Percentiles rank a stretch among this genome's conserved stretches.
Conservation (phyloP, 2,329 filamentous ascomycete species). For the Chaetomium sp. region DNA sequence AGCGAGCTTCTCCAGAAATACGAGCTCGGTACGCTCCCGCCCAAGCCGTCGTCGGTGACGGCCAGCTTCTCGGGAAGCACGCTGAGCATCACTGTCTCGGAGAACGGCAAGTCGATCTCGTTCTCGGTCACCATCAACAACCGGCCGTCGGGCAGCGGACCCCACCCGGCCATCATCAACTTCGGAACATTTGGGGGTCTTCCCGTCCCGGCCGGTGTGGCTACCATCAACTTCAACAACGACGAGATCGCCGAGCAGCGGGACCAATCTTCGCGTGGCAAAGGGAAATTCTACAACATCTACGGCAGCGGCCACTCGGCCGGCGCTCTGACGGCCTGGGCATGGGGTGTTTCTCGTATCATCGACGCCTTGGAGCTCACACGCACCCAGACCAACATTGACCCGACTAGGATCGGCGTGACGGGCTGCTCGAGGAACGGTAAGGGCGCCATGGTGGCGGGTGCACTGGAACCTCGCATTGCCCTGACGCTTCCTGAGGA, state of each 20-base stretch:
- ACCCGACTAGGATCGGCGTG: conserved; percentile 44
- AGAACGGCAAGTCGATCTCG: conserved; percentile 40
- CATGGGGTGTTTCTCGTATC: conserved; percentile 53
- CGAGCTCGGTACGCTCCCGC: conserved; percentile 44
- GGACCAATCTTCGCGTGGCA: conserved; percentile 49
- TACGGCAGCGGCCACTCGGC: conserved; percentile 50
- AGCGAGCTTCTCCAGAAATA: conserved; percentile 42
- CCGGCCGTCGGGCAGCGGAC: conserved; percentile 42
- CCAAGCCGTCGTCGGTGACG: conserved; percentile 41
- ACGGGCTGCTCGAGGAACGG: conserved; percentile 56
- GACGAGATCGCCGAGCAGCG: conserved; percentile 56
- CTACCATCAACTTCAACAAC: conserved; percentile 53
- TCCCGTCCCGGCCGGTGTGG: conserved; percentile 49
- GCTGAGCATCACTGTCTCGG: conserved; percentile 42
- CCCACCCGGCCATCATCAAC: conserved; percentile 53
- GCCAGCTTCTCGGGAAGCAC: conserved; percentile 40
- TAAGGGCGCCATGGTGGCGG: conserved; percentile 54
- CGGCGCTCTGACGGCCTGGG: conserved; percentile 53
- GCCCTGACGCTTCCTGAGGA: conserved; percentile 54
- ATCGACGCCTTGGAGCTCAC: conserved; percentile 50
- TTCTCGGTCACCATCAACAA: conserved; percentile 39
- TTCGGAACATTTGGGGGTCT: conserved; percentile 53
- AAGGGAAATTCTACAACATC: conserved; percentile 53
- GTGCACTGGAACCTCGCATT: conserved; percentile 51
- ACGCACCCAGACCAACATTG: conserved; percentile 43